Percentiles rank a stretch among this genome's conserved stretches.
These are phyloP conservation scores for Kodamaea plutei DNA, from an alignment of 1,139 yeast genomes.

Conservation along the genomic window DNA sequence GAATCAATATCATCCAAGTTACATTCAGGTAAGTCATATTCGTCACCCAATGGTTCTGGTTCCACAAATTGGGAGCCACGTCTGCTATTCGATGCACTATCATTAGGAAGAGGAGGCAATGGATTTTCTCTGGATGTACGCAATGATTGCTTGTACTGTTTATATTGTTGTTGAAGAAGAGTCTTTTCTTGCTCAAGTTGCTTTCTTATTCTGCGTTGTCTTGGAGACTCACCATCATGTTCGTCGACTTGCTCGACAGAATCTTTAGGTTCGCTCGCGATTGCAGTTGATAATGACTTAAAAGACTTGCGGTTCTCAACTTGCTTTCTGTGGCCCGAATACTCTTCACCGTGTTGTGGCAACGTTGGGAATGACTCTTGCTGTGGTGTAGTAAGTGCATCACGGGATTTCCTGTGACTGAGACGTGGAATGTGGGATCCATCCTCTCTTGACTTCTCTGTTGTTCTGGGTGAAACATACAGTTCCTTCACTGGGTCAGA, in stretches of 20 bases:
- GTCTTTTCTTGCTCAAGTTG: constrained; percentile 5
- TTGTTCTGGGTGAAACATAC: too few relatives aligned
- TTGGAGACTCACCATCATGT: constrained; percentile 3
- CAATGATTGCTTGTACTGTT: constrained; percentile 4
- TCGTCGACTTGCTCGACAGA: constrained; percentile 6
- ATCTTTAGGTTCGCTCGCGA: not conserved
- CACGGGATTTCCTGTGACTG: constrained; percentile 1
- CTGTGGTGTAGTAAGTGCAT: not conserved
- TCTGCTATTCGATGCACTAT: not conserved
- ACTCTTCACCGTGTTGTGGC: too few relatives aligned
- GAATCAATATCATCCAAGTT: constrained; percentile 13
- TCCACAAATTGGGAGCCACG: constrained; percentile 1
- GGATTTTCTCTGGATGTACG: constrained; percentile 7
- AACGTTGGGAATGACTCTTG: constrained; percentile 3
- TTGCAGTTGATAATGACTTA: constrained; percentile 2
- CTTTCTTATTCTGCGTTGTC: constrained; percentile 3
- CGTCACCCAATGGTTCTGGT: constrained; percentile 7
- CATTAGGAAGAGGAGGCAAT: constrained; percentile 7
- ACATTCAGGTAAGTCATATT: constrained; percentile 14
- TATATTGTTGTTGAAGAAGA: constrained; percentile 6
- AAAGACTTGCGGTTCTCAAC: constrained; percentile 3
- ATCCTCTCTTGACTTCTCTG: too few relatives aligned
- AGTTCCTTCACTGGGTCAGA: too few relatives aligned
- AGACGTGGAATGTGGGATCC: too few relatives aligned
- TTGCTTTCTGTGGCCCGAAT: not conserved